Evolutionary conservation across 345 rosid genomes (phyloP).

Genomic region (Odontarrhena argentea): DNA sequence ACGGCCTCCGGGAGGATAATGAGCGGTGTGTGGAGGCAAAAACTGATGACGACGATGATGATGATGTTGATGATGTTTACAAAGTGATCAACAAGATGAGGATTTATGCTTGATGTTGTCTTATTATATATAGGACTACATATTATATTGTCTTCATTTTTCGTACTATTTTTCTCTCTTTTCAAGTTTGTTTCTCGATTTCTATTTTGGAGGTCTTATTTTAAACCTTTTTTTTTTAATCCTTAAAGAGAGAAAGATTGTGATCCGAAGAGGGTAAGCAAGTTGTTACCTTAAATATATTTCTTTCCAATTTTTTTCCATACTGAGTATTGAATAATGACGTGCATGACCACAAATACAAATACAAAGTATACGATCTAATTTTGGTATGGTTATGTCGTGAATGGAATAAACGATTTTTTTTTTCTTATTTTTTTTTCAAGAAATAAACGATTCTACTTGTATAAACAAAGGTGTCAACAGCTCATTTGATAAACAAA

Average conservation of each 20-base stretch:
- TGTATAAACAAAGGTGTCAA: too few species aligned
- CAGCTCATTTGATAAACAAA: too few species aligned
- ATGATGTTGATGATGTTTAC: slow-evolving; percentile 46
- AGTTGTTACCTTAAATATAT: neutral
- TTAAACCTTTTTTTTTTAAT: neutral
- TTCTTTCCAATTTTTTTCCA: neutral
- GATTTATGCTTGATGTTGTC: slow-evolving; percentile 38
- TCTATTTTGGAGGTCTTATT: neutral
- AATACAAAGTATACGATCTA: neutral
- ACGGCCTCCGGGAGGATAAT: slow-evolving; percentile 35
- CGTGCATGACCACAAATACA: neutral
- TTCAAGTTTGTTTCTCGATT: slow-evolving; percentile 6
- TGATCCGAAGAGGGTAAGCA: slow-evolving; percentile 9
- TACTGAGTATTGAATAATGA: neutral
- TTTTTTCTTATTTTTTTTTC: too few species aligned
- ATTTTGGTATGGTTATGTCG: too few species aligned
- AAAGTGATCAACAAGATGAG: slow-evolving; percentile 43
- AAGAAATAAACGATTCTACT: too few species aligned
- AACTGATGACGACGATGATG: slow-evolving; percentile 39
- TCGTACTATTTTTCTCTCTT: neutral
- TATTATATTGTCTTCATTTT: neutral
- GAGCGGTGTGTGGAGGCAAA: slow-evolving; percentile 35
- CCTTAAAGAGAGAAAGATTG: slow-evolving; percentile 9
- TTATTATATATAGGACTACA: slow-evolving; percentile 19
- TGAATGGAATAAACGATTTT: too few species aligned